Evolutionary conservation across 306 rosid genomes (phyloP).

Genomic region (Prosopis cineraria): DNA sequence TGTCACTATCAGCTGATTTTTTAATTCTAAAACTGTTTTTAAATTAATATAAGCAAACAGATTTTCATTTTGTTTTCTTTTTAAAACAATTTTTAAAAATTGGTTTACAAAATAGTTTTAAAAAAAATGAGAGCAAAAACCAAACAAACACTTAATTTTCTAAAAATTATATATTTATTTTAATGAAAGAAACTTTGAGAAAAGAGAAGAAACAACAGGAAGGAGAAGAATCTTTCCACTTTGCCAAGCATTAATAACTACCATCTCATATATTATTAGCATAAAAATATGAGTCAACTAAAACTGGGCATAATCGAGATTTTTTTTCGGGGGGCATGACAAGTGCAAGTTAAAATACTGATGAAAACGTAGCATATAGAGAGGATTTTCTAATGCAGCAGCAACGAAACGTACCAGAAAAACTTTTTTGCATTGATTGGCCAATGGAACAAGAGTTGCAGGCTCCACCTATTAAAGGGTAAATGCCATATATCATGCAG

Average conservation of each 20-base stretch:
- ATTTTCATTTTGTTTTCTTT: too few relatives aligned
- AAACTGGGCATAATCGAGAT: constrained; percentile 9
- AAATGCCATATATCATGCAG: constrained; percentile 26
- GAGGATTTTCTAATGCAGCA: constrained; percentile 10
- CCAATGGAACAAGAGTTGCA: constrained; percentile 88
- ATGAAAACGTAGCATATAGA: constrained; percentile 5
- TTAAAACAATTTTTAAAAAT: too few relatives aligned
- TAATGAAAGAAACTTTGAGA: not conserved
- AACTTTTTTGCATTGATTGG: constrained; percentile 92
- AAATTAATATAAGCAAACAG: too few relatives aligned
- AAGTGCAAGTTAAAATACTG: constrained; percentile 22
- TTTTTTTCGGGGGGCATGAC: not conserved
- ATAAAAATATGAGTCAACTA: constrained; percentile 4
- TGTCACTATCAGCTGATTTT: too few relatives aligned
- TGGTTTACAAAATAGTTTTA: too few relatives aligned
- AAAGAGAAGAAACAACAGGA: not conserved
- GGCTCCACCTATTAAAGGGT: constrained; percentile 75
- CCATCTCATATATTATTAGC: constrained; percentile 12
- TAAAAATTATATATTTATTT: not conserved
- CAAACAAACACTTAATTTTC: too few relatives aligned
- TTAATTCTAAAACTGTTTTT: too few relatives aligned
- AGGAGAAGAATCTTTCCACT: constrained; percentile 14
- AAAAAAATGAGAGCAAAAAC: too few relatives aligned
- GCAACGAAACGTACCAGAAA: constrained; percentile 68
- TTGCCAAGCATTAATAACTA: constrained; percentile 6